phyloP scores from a whole-genome alignment of 345 rosid species.

The Bruguiera gymnorhiza region DNA sequence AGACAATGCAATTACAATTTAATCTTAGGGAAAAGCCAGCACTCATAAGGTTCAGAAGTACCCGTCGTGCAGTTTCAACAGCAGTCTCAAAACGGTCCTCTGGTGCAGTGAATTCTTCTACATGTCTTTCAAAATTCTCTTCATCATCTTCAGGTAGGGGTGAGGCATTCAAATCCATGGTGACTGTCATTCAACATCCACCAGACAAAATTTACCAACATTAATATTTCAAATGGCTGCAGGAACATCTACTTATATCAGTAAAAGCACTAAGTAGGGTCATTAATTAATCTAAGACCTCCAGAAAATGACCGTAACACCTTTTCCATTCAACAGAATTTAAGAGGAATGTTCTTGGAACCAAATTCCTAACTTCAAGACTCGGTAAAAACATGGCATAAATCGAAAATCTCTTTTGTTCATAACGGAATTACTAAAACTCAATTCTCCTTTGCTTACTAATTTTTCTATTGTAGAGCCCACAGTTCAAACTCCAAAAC shows the following conservation, averaged over 20 bases:
- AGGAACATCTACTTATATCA: constrained; percentile 5
- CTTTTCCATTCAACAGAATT: no score
- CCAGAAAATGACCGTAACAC: background rate
- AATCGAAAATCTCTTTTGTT: no score
- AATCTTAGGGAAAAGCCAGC: background rate
- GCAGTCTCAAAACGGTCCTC: constrained; percentile 61
- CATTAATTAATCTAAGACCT: background rate
- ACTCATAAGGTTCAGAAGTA: constrained; percentile 16
- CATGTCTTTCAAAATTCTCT: constrained; percentile 47
- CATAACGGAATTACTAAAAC: no score
- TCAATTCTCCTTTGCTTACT: background rate
- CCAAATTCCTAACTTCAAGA: background rate
- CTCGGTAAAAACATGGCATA: background rate
- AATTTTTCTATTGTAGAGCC: background rate
- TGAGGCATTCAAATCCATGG: constrained; percentile 70
- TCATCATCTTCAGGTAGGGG: constrained; percentile 79
- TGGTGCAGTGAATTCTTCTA: constrained; percentile 38
- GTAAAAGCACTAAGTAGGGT: constrained; percentile 1
- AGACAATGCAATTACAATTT: background rate
- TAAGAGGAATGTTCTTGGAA: background rate
- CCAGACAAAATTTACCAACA: constrained; percentile 30
- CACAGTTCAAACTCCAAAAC: background rate
- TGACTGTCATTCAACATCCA: constrained; percentile 59
- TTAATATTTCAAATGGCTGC: constrained; percentile 5
- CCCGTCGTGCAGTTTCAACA: constrained; percentile 69